Evolutionary conservation across 805 yeast genomes (phyloP).

Genomic region (Suhomyces sp.): DNA sequence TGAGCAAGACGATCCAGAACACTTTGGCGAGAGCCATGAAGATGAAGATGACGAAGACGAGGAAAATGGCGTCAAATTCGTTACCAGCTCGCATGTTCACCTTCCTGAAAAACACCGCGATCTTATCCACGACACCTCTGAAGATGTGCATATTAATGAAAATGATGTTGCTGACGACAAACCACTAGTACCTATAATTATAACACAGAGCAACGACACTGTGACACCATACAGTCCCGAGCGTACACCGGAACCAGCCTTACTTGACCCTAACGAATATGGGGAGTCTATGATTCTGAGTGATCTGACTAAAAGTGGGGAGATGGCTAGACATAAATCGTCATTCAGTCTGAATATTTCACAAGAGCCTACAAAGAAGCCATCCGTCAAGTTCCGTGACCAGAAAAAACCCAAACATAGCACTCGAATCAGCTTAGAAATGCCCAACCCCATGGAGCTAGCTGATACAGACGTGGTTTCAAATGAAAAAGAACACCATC

Average conservation of each 20-base stretch:
- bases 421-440: conserved; percentile 12
- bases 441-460: conserved; percentile 22
- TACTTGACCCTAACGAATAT: neutral
- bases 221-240: neutral
- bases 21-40: neutral
- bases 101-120: neutral
- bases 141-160: neutral
- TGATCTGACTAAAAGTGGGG: neutral
- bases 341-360: neutral
- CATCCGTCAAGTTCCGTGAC: neutral
- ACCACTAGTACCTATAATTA: neutral
- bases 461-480: conserved; percentile 8
- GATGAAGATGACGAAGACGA: neutral
- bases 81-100: neutral
- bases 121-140: neutral
- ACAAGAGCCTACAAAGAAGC: neutral
- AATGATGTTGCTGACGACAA: neutral
- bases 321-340: neutral
- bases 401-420: conserved; percentile 1
- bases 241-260: neutral
- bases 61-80: neutral
- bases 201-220: neutral
- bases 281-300: neutral
- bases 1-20: neutral
- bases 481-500: conserved; percentile 15